Evolutionary conservation across 495 filamentous ascomycete genomes (phyloP).

Genomic region (Aspergillus steynii): DNA sequence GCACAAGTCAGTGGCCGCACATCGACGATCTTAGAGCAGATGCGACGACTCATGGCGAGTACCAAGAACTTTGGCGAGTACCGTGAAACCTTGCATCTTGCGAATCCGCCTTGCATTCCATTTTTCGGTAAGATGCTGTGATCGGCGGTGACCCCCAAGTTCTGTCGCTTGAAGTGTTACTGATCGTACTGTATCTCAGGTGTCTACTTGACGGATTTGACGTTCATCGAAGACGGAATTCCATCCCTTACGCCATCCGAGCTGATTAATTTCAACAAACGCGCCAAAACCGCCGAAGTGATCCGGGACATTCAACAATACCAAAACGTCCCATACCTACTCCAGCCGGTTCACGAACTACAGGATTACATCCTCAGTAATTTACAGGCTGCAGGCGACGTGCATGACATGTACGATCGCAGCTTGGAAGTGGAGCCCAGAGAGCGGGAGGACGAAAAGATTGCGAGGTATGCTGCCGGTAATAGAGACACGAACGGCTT

Average conservation of each 20-base stretch:
- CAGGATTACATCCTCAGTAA: slow-evolving; percentile 97
- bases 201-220: slow-evolving; percentile 96
- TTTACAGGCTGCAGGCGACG: slow-evolving; percentile 89
- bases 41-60: slow-evolving; percentile 94
- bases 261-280: slow-evolving; percentile 97
- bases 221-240: slow-evolving; percentile 98
- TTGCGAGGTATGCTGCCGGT: slow-evolving; percentile 66
- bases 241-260: slow-evolving; percentile 92
- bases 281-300: slow-evolving; percentile 95
- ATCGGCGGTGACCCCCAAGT: slow-evolving; percentile 2
- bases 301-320: slow-evolving; percentile 98
- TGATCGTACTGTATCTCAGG: slow-evolving; percentile 49
- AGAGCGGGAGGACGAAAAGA: slow-evolving; percentile 94
- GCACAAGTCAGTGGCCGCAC: slow-evolving; percentile 84
- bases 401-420: slow-evolving; percentile 98
- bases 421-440: slow-evolving; percentile 89
- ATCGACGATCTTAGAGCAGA: slow-evolving; percentile 74
- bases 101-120: slow-evolving; percentile 95
- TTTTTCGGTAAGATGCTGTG: slow-evolving; percentile 77
- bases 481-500: slow-evolving; percentile 40
- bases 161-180: slow-evolving; percentile 16
- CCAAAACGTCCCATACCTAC: slow-evolving; percentile 90
- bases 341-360: slow-evolving; percentile 85
- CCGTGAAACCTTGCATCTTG: slow-evolving; percentile 84
- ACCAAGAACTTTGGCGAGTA: slow-evolving; percentile 99